Evolutionary conservation across 345 rosid genomes (phyloP).

Genomic region (Combretum micranthum): DNA sequence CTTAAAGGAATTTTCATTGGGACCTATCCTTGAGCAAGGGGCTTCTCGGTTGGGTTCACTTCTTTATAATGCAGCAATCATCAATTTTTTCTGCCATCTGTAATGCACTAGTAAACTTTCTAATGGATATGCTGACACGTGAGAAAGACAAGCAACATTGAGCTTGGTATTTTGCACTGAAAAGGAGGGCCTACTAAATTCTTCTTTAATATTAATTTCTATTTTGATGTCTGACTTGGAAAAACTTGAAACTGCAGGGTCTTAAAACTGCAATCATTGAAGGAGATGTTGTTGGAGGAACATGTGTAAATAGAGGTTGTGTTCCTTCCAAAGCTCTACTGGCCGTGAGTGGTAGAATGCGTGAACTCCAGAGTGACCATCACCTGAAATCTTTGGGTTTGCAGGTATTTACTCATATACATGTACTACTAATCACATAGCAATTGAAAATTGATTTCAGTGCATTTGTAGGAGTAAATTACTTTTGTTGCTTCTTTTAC

Average conservation of each 20-base stretch:
- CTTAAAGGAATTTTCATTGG: too few relatives aligned
- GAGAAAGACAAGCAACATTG: too few relatives aligned
- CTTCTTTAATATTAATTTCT: neutral
- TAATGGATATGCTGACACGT: too few relatives aligned
- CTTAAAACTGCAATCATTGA: constrained; percentile 92
- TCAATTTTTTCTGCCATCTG: too few relatives aligned
- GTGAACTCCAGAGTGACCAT: constrained; percentile 89
- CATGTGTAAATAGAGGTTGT: constrained; percentile 97
- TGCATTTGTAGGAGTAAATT: neutral
- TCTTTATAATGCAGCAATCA: too few relatives aligned
- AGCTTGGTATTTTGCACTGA: neutral
- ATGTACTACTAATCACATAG: too few relatives aligned
- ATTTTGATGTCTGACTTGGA: neutral
- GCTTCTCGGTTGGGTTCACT: too few relatives aligned
- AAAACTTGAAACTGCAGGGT: constrained; percentile 39
- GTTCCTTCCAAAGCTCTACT: constrained; percentile 98
- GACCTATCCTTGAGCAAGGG: too few relatives aligned
- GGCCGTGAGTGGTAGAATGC: constrained; percentile 96
- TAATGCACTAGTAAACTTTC: too few relatives aligned
- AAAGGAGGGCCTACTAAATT: neutral
- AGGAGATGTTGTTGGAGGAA: constrained; percentile 98
- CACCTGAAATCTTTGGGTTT: constrained; percentile 93
- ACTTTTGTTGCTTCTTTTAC: neutral
- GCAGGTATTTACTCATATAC: constrained; percentile 42
- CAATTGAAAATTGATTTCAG: neutral